phyloP scores from a whole-genome alignment of 805 yeast genomes.

The Myxozyma melibiosi region DNA sequence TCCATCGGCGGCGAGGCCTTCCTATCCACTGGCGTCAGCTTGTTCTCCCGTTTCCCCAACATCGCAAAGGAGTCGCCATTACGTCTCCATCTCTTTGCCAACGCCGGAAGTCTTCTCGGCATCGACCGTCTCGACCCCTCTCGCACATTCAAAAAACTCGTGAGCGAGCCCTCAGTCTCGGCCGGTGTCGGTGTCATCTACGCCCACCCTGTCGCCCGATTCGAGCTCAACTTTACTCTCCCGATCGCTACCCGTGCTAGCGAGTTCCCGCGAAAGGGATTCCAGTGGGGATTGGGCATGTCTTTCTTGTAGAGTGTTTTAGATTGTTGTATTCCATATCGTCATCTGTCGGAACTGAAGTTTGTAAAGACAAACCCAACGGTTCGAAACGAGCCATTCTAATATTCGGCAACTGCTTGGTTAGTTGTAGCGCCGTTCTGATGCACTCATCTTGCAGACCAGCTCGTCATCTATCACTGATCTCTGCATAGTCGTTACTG shows the following conservation, averaged over 20 bases:
- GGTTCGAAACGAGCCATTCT: no score
- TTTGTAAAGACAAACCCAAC: no score
- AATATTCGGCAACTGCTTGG: no score
- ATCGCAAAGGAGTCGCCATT: slow-evolving; percentile 52
- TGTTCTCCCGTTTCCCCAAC: slow-evolving; percentile 64
- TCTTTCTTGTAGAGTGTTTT: slow-evolving; percentile 50
- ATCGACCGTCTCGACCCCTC: slow-evolving; percentile 28
- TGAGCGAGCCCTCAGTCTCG: slow-evolving; percentile 52
- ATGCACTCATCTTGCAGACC: no score
- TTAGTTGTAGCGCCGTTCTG: no score
- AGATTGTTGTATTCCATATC: no score
- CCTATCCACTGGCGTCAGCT: slow-evolving; percentile 57
- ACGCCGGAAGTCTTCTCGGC: slow-evolving; percentile 61
- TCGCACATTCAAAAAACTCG: slow-evolving; percentile 38
- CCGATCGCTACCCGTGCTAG: slow-evolving; percentile 58
- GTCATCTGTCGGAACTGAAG: no score
- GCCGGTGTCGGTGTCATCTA: slow-evolving; percentile 64
- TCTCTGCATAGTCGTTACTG: not conserved
- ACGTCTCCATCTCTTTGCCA: slow-evolving; percentile 63
- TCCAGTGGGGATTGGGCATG: slow-evolving; percentile 67
- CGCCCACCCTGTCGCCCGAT: slow-evolving; percentile 65
- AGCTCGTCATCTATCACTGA: no score
- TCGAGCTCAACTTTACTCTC: slow-evolving; percentile 64
- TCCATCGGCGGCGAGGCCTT: slow-evolving; percentile 69
- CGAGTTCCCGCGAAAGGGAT: slow-evolving; percentile 61